Evolutionary conservation across 2,329 filamentous ascomycete species (phyloP), one percentile per base, ranked within the genome.

Genomic region (Phaeosphaeriaceae sp.): DNA sequence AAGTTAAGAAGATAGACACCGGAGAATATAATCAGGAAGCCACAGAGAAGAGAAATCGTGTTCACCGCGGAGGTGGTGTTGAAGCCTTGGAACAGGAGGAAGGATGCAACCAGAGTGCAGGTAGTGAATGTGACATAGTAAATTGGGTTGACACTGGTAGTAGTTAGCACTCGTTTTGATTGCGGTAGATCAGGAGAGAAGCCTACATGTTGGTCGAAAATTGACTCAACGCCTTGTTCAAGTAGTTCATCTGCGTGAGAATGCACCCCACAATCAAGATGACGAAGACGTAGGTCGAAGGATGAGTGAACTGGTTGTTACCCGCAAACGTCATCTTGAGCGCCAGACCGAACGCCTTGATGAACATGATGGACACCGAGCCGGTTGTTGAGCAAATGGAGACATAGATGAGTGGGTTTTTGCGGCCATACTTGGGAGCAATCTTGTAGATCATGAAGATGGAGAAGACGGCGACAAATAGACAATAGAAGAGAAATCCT

Each of bases 51-150:
- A 3, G 94, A 97, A 57, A 98, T 88, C 0, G 92, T 97, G 80
- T 95, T 97, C 67, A 97, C 91, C 6, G 90, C 85, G 69, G 96
- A 92, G 49, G 91, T 92, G 3, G 94, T 98, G 79, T 98, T 97
- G 85, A 98, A 98, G 58, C 94, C 94, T 69, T 89, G 88, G 82
- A 97, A 98, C 51, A 98, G 89, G 72, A 97, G 96, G 77, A 97
- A 98, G 1, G 94, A 97, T 56, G 94, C 94, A 77, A 91, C 90
- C 44, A 98, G 88, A 7, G 94, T 98, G 60, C 91, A 93, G 0
- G 94, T 98, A 2, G 94, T 97, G 77, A 98, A 98, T 2, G 93
- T 97, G 53, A 98, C 94, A 78, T 98, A 98, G 83, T 98, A 98
- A 24, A 97, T 86, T 7, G 93, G 93, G 75, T 97, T 97, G 55